These are phyloP conservation scores for Iris macrosiphon DNA, from an alignment of 106 monocot genomes.

Conservation along the genomic window DNA sequence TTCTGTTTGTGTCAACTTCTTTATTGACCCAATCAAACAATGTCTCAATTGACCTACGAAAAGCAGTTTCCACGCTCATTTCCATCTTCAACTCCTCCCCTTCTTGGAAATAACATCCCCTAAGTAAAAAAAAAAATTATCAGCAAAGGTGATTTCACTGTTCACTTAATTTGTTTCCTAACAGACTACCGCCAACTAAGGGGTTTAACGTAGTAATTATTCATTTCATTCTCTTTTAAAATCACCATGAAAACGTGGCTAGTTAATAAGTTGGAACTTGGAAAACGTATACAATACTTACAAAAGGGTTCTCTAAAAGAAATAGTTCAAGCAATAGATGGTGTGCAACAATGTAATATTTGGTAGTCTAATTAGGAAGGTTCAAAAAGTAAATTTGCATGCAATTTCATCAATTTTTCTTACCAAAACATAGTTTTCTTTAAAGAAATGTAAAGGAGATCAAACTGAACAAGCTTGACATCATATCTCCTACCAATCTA, in stretches of 20 bases:
- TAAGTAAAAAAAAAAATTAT: constrained; percentile 3
- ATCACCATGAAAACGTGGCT: background rate
- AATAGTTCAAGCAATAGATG: background rate
- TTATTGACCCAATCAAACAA: constrained; percentile 26
- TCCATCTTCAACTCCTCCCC: constrained; percentile 26
- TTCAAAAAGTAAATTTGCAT: background rate
- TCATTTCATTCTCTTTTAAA: background rate
- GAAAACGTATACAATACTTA: background rate
- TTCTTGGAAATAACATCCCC: constrained; percentile 37
- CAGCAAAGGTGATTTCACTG: background rate
- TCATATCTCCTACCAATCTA: too few species aligned
- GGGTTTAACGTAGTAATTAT: background rate
- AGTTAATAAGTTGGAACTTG: background rate
- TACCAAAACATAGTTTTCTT: background rate
- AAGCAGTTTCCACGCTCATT: constrained; percentile 36
- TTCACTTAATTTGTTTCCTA: background rate
- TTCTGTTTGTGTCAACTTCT: constrained; percentile 28
- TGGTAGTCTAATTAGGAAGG: background rate
- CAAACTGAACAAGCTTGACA: too few species aligned
- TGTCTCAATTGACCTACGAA: constrained; percentile 28
- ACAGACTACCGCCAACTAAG: background rate
- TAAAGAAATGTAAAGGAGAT: too few species aligned
- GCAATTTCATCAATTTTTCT: background rate
- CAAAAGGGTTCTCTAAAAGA: background rate
- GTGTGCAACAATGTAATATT: background rate